These are phyloP conservation scores for Vicia faba DNA, from an alignment of 306 rosid species.

Conservation along the genomic window DNA sequence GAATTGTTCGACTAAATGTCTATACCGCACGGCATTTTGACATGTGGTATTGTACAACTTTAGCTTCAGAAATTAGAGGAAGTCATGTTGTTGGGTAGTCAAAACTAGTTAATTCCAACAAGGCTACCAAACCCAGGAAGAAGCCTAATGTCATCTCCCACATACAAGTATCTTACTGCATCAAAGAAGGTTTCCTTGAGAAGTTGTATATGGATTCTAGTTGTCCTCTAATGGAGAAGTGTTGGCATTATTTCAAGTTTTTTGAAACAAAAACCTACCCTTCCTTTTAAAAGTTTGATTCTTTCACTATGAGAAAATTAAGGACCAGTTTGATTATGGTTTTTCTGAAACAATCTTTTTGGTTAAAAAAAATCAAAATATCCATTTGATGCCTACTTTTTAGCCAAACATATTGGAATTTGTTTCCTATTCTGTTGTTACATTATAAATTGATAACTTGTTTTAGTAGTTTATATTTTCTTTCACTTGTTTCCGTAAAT, in stretches of 20 bases:
- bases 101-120: slow-evolving; percentile 8
- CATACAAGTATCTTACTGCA: not conserved
- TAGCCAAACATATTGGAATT: not conserved
- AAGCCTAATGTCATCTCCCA: slow-evolving; percentile 4
- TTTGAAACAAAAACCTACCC: slow-evolving; percentile 6
- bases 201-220: slow-evolving; percentile 20
- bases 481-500: slow-evolving; percentile 2
- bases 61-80: slow-evolving; percentile 20
- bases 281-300: slow-evolving; percentile 1
- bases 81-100: slow-evolving; percentile 6
- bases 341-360: not conserved
- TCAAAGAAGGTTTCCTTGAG: slow-evolving; percentile 11
- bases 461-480: slow-evolving; percentile 11
- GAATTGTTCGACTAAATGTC: slow-evolving; percentile 7
- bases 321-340: slow-evolving; percentile 5
- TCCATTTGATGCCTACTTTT: not conserved
- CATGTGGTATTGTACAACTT: not conserved
- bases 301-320: slow-evolving; percentile 10
- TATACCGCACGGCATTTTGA: not conserved
- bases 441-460: not conserved
- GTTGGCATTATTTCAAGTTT: slow-evolving; percentile 2
- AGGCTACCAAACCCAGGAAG: slow-evolving; percentile 7
- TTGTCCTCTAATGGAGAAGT: slow-evolving; percentile 19
- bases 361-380: not conserved
- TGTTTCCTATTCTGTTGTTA: not conserved